Evolutionary conservation across 1,139 yeast genomes (phyloP).

Genomic region (Eremothecium sinecaudum): DNA sequence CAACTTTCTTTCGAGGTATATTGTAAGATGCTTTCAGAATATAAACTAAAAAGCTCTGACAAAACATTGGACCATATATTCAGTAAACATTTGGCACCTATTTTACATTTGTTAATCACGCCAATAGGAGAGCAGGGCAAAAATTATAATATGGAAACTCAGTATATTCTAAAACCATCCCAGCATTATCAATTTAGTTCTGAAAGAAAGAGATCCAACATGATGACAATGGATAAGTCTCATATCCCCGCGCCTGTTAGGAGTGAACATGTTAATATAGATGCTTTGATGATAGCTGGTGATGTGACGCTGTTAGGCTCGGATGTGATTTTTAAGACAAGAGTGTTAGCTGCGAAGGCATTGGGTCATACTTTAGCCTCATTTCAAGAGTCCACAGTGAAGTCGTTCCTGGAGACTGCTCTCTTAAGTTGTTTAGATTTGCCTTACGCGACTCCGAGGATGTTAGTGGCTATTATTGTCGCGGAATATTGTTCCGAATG

Average conservation of each 20-base stretch:
- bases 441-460: conserved; percentile 75
- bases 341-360: conserved; percentile 68
- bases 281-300: conserved; percentile 85
- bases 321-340: conserved; percentile 65
- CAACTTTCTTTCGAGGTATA: conserved; percentile 58
- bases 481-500: conserved; percentile 57
- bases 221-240: conserved; percentile 17
- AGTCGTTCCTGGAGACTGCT: conserved; percentile 33
- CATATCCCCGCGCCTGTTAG: conserved; percentile 46
- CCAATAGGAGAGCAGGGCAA: conserved; percentile 92
- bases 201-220: conserved; percentile 27
- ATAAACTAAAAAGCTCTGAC: conserved; percentile 32
- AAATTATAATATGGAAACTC: conserved; percentile 74
- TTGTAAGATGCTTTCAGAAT: conserved; percentile 44
- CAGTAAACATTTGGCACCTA: conserved; percentile 47
- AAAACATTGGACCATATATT: conserved; percentile 42
- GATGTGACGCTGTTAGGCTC: conserved; percentile 80
- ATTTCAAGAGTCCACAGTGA: conserved; percentile 38
- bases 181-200: conserved; percentile 28
- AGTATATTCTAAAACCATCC: conserved; percentile 69
- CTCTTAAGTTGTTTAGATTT: conserved; percentile 29
- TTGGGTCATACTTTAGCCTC: conserved; percentile 62
- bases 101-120: conserved; percentile 69
- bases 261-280: conserved; percentile 66
- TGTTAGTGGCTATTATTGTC: conserved; percentile 58